These are phyloP conservation scores for Cutaneotrichosporon spelunceum DNA, from an alignment of 1,284 basidiomycete species.

Conservation along the genomic window DNA sequence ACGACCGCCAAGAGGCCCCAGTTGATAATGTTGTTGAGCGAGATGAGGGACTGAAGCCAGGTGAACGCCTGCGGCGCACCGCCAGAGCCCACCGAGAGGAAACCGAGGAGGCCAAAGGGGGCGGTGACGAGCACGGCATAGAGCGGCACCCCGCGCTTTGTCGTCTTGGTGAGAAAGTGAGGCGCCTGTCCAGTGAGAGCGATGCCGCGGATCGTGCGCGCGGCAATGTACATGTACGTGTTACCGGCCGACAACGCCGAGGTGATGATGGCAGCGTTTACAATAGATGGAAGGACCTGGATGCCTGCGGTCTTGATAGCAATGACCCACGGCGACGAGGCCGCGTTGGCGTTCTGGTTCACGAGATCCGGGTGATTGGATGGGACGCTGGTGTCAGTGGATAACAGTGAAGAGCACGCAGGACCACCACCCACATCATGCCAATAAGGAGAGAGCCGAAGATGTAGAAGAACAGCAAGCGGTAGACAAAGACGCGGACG, in stretches of 20 bases:
- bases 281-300: conserved; percentile 63
- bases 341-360: conserved; percentile 1
- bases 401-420: too few species aligned
- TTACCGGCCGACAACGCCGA: conserved; percentile 58
- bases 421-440: conserved; percentile 54
- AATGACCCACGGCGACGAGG: conserved; percentile 43
- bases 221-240: conserved; percentile 53
- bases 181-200: conserved; percentile 74
- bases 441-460: conserved; percentile 11
- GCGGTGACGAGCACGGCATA: conserved; percentile 64
- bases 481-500: conserved; percentile 67
- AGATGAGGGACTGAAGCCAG: conserved; percentile 56
- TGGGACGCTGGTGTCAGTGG: conserved; percentile 60
- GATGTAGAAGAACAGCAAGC: conserved; percentile 60
- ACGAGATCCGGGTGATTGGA: conserved; percentile 12
- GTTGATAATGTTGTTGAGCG: conserved; percentile 32
- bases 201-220: conserved; percentile 28
- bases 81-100: conserved; percentile 58
- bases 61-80: conserved; percentile 56
- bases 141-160: conserved; percentile 70
- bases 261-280: conserved; percentile 63
- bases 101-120: conserved; percentile 60
- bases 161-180: conserved; percentile 62
- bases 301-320: conserved; percentile 61
- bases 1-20: conserved; percentile 50